Base-by-base conservation (phyloP, 1,284 basidiomycete genomes). In the Papiliotrema laurentii region DNA sequence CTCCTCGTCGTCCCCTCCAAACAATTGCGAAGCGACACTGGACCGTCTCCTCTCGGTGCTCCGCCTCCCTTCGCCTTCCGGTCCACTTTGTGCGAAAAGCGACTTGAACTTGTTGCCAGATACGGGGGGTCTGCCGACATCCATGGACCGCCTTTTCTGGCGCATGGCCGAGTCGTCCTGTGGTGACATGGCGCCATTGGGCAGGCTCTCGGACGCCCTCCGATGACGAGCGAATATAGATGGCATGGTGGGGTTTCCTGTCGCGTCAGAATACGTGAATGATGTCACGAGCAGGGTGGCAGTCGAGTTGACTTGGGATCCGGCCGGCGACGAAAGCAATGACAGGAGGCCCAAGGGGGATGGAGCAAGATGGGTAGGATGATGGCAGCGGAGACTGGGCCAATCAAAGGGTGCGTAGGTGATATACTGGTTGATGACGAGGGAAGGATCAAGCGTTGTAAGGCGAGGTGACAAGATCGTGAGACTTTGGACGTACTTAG, bases 191-290 rank as follows among this genome's bases (percentile, higher is more conserved):
- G 34, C 22, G 24, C n/a, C n/a, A n/a, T 45, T 26, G 19, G 37
- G 37, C 6, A 39, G 37, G 13, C n/a, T 36, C 33, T 45, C 44
- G 1, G 44, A 45, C 4, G 11, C 19, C 18, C 44, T 13, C 31
- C 30, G 14, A 45, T 45, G 31, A 4, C 44, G 14, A n/a, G 43
- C 27, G 31, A 45, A 45, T 45, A 45, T 36, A 4, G 44, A 45
- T 22, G 44, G 44, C 44, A 45, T 45, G 44, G 16, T 45, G 44
- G 7, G 5, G 5, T 35, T n/a, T n/a, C n/a, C n/a, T n/a, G n/a
- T n/a, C n/a, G n/a, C n/a, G n/a, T n/a, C n/a, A n/a, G n/a, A n/a
- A n/a, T n/a, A n/a, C n/a, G n/a, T n/a, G n/a, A n/a, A n/a, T n/a
- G n/a, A n/a, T n/a, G n/a, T n/a, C n/a, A n/a, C n/a, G n/a, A n/a